These are phyloP conservation scores for Athelia psychrophila DNA, from an alignment of 1,284 basidiomycete genomes.

Conservation along the genomic window DNA sequence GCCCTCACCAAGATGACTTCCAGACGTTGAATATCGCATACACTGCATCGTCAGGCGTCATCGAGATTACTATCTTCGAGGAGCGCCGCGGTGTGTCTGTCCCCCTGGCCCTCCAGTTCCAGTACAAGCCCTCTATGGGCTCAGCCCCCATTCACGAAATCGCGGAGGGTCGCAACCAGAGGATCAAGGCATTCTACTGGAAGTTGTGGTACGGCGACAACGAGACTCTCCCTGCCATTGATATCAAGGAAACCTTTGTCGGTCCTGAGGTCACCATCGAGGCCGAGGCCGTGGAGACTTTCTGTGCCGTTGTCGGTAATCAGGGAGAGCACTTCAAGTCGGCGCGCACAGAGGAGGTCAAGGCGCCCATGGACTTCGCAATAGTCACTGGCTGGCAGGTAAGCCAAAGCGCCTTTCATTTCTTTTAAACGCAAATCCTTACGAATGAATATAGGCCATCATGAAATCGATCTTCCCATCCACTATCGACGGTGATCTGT, in stretches of 20 bases:
- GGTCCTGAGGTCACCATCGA: conserved; percentile 84
- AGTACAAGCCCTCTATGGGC: conserved; percentile 86
- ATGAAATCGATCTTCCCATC: conserved; percentile 97
- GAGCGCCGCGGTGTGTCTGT: conserved; percentile 78
- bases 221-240: conserved; percentile 69
- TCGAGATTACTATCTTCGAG: conserved; percentile 82
- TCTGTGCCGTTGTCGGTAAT: conserved; percentile 94
- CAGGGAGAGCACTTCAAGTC: conserved; percentile 89
- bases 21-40: conserved; percentile 83
- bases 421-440: not conserved
- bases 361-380: conserved; percentile 97
- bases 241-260: conserved; percentile 76
- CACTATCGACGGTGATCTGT: conserved; percentile 86
- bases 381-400: conserved; percentile 98
- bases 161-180: conserved; percentile 79
- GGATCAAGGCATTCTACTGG: conserved; percentile 98
- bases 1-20: conserved; percentile 72
- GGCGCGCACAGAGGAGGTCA: conserved; percentile 63
- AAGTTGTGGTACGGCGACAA: conserved; percentile 93
- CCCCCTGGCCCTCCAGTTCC: conserved; percentile 81
- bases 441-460: conserved; percentile 63
- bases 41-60: conserved; percentile 49
- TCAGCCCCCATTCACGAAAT: conserved; percentile 95
- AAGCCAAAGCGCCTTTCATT: conserved; percentile 22
- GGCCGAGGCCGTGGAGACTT: conserved; percentile 76